Evolutionary conservation across 1,284 basidiomycete species (phyloP).

Genomic region (Uromyces viciae-fabae): DNA sequence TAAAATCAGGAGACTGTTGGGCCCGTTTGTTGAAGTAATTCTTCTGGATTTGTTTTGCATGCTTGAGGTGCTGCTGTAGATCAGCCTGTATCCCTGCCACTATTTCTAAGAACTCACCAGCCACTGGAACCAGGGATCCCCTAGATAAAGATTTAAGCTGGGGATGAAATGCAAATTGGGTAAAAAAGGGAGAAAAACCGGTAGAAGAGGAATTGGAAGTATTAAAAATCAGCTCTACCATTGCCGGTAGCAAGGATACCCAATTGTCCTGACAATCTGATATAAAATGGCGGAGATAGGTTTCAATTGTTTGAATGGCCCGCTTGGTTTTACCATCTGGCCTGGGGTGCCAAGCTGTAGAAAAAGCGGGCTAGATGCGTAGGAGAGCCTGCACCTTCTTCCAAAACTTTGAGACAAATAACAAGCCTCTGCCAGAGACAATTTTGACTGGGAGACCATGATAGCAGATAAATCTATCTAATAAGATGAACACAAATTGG

Average conservation of each 20-base stretch:
- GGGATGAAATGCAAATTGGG: conserved; percentile 56
- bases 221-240: background rate
- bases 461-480: background rate
- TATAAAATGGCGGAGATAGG: background rate
- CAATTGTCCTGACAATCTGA: background rate
- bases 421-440: background rate
- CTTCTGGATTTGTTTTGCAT: background rate
- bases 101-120: background rate
- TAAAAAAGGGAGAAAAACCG: conserved; percentile 47
- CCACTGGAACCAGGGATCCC: background rate
- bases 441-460: background rate
- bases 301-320: background rate
- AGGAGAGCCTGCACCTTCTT: background rate
- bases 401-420: conserved; percentile 14
- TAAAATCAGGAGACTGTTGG: background rate
- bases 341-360: background rate
- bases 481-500: background rate
- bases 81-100: background rate
- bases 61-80: background rate
- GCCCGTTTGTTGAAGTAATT: background rate
- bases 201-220: background rate
- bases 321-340: background rate
- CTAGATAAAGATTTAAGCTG: conserved; percentile 8
- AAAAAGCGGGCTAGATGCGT: background rate
- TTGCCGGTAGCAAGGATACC: background rate